phyloP scores from a whole-genome alignment of 495 filamentous ascomycete species.

The Rhypophila decipiens region DNA sequence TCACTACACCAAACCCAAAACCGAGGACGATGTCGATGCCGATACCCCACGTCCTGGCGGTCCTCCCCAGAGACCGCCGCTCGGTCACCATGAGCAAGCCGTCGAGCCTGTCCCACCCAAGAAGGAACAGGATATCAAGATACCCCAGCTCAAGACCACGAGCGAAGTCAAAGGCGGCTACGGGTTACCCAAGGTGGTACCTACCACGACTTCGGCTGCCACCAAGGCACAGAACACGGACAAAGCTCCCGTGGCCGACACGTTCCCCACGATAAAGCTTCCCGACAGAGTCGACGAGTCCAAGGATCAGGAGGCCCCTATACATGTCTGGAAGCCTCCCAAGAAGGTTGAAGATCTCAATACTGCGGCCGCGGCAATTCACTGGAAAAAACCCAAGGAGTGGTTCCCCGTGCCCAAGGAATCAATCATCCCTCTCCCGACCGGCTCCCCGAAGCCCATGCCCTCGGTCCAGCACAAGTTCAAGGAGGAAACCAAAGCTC shows the following conservation, averaged over 20 bases:
- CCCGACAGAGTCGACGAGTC: slow-evolving; percentile 4
- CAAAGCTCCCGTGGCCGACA: neutral
- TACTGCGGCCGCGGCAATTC: slow-evolving; percentile 31
- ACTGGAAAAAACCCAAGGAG: slow-evolving; percentile 68
- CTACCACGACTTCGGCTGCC: neutral
- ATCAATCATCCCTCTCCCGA: slow-evolving; percentile 69
- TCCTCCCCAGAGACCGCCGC: neutral
- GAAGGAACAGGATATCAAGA: slow-evolving; percentile 19
- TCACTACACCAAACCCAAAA: slow-evolving; percentile 1
- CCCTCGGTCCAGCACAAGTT: slow-evolving; percentile 72
- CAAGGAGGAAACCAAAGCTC: slow-evolving; percentile 52
- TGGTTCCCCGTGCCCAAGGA: slow-evolving; percentile 65
- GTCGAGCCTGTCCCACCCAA: slow-evolving; percentile 8
- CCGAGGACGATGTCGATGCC: neutral
- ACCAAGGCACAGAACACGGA: slow-evolving; percentile 1
- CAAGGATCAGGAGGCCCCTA: neutral
- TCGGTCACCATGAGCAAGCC: neutral
- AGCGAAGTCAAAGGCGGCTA: slow-evolving; percentile 19
- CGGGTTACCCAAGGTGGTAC: slow-evolving; percentile 16
- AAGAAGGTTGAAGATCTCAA: slow-evolving; percentile 1
- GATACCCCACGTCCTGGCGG: neutral
- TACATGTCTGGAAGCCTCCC: neutral
- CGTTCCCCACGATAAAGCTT: neutral
- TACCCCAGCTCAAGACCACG: slow-evolving; percentile 33
- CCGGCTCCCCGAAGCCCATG: slow-evolving; percentile 58